phyloP scores from a whole-genome alignment of 2,329 filamentous ascomycete genomes.

The Xenoacremonium recifei region DNA sequence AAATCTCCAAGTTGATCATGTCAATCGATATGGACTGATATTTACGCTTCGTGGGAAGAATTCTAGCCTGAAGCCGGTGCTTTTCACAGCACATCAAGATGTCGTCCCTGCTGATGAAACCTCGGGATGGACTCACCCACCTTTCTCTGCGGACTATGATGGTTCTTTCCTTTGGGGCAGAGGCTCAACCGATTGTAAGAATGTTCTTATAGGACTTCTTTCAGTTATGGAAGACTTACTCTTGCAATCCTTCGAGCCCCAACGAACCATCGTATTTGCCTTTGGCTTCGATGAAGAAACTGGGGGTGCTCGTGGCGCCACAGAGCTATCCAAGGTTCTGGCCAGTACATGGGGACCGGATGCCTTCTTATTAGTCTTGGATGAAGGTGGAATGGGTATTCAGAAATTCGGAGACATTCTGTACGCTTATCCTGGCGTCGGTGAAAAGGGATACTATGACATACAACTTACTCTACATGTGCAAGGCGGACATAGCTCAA shows the following conservation, averaged over 20 bases:
- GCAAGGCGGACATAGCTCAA: constrained; percentile 57
- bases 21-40: constrained; percentile 60
- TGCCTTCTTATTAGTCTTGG: constrained; percentile 57
- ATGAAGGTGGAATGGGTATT: constrained; percentile 60
- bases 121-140: constrained; percentile 36
- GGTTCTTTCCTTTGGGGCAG: constrained; percentile 38
- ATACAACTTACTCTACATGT: constrained; percentile 54
- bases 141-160: constrained; percentile 37
- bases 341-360: constrained; percentile 51
- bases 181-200: constrained; percentile 39
- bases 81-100: constrained; percentile 40
- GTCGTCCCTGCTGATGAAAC: constrained; percentile 42
- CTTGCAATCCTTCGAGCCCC: constrained; percentile 47
- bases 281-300: constrained; percentile 66
- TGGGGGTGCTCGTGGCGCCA: constrained; percentile 53
- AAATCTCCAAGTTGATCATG: constrained; percentile 43
- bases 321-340: constrained; percentile 46
- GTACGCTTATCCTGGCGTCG: constrained; percentile 56
- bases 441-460: constrained; percentile 61
- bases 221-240: constrained; percentile 47
- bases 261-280: constrained; percentile 54
- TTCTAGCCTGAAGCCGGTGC: constrained; percentile 37
- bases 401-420: constrained; percentile 41
- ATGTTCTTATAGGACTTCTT: constrained; percentile 34
- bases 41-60: constrained; percentile 57